Conservation (phyloP, 371 early-diverging fungal genomes). For the Mortierella sp. region DNA sequence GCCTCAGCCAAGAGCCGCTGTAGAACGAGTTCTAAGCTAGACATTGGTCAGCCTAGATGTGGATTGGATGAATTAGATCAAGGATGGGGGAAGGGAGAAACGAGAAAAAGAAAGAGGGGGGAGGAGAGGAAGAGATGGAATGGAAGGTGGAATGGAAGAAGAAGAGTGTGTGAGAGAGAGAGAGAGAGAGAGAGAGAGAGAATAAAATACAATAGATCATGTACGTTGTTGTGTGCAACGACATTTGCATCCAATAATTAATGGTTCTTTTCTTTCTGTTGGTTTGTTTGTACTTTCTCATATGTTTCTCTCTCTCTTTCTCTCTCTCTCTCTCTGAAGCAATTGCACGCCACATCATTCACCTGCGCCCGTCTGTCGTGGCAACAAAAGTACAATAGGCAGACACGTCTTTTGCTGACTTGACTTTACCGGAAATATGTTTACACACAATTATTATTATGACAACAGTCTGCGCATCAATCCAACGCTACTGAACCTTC, state of each 20-base stretch:
- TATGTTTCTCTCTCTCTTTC: too few relatives aligned
- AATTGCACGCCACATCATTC: too few relatives aligned
- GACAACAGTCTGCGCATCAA: too few relatives aligned
- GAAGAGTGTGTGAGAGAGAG: not conserved
- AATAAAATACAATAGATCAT: constrained; percentile 2
- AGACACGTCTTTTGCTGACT: too few relatives aligned
- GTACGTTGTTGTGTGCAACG: too few relatives aligned
- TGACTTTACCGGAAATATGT: not conserved
- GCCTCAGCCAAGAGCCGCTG: constrained; percentile 58
- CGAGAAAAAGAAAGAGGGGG: not conserved
- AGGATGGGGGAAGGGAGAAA: not conserved
- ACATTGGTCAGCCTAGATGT: constrained; percentile 27
- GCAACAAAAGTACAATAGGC: too few relatives aligned
- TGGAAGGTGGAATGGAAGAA: not conserved
- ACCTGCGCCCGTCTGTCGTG: too few relatives aligned
- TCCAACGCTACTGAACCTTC: too few relatives aligned
- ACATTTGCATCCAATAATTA: too few relatives aligned
- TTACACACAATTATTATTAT: not conserved
- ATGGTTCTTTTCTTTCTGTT: not conserved
- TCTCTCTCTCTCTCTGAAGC: too few relatives aligned
- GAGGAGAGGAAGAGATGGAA: not conserved
- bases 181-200: not conserved
- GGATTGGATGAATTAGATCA: constrained; percentile 2
- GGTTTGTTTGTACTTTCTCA: too few relatives aligned
- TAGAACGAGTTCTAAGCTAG: constrained; percentile 54